phyloP scores from a whole-genome alignment of 805 yeast genomes.

The Lipomyces oligophaga region DNA sequence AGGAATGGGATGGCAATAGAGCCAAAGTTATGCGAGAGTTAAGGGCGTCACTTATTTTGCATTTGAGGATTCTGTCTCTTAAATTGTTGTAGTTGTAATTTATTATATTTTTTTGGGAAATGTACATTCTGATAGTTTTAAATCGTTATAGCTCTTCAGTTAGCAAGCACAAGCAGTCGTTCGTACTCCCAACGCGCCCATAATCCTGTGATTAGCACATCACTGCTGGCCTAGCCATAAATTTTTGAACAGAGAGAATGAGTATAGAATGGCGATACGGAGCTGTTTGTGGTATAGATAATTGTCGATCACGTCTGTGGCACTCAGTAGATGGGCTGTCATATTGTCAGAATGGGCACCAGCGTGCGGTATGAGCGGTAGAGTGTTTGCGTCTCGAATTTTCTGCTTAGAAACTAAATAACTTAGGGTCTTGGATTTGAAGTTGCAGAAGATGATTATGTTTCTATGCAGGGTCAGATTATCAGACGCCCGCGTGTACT shows the following conservation, averaged over 20 bases:
- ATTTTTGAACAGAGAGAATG: neutral
- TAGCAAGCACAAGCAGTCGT: too few species aligned
- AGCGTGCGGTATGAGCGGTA: constrained; percentile 47
- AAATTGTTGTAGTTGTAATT: too few species aligned
- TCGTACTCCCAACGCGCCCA: too few species aligned
- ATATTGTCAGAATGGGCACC: constrained; percentile 89
- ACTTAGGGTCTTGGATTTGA: constrained; percentile 44
- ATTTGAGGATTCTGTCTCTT: too few species aligned
- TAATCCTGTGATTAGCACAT: too few species aligned
- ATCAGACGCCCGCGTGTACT: constrained; percentile 21
- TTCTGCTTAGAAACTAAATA: neutral
- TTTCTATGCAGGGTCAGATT: constrained; percentile 31
- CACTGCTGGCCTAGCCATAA: neutral
- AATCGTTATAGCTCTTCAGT: too few species aligned
- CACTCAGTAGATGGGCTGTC: constrained; percentile 68
- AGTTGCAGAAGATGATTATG: constrained; percentile 78
- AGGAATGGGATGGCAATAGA: too few species aligned
- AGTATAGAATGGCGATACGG: constrained; percentile 56
- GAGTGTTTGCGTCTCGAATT: neutral
- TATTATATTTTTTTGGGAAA: too few species aligned
- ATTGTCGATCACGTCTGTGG: constrained; percentile 79
- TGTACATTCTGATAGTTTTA: too few species aligned
- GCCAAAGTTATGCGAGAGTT: too few species aligned
- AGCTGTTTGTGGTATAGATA: constrained; percentile 81
- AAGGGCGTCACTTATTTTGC: too few species aligned